Percentiles rank a stretch among this genome's conserved stretches.
These are phyloP conservation scores for Periglandula ipomoeae DNA, from an alignment of 2,329 filamentous ascomycete genomes.

Conservation along the genomic window DNA sequence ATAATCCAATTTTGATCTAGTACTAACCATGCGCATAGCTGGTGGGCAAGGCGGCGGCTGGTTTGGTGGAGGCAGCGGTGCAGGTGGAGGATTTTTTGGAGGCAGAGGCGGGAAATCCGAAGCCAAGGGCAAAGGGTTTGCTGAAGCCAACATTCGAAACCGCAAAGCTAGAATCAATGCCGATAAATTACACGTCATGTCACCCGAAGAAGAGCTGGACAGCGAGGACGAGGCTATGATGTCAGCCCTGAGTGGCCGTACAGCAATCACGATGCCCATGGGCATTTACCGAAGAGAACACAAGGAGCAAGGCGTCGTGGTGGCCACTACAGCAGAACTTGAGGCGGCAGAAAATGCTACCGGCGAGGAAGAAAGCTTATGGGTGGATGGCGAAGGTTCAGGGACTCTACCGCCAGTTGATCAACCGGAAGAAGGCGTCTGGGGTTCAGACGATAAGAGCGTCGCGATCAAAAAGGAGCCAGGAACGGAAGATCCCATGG, in stretches of 20 bases:
- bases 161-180: slow-evolving; percentile 45
- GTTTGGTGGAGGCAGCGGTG: slow-evolving; percentile 22
- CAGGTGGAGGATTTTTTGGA: slow-evolving; percentile 17
- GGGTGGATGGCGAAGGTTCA: slow-evolving; percentile 28
- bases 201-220: slow-evolving; percentile 34
- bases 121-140: slow-evolving; percentile 30
- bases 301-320: slow-evolving; percentile 42
- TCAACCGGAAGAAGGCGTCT: slow-evolving; percentile 31
- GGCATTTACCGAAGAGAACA: slow-evolving; percentile 47
- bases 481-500: slow-evolving; percentile 30
- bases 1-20: not conserved
- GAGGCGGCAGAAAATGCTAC: slow-evolving; percentile 42
- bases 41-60: slow-evolving; percentile 17
- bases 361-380: slow-evolving; percentile 37
- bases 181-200: slow-evolving; percentile 41
- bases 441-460: slow-evolving; percentile 30
- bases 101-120: slow-evolving; percentile 20
- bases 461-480: slow-evolving; percentile 37
- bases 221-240: slow-evolving; percentile 35
- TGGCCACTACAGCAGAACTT: slow-evolving; percentile 48
- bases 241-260: slow-evolving; percentile 21
- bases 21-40: slow-evolving; percentile 10
- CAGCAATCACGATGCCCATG: slow-evolving; percentile 38
- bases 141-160: slow-evolving; percentile 21
- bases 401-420: slow-evolving; percentile 17